Evolutionary conservation across 139 green algal species (phyloP).

Genomic region (Chlorella vulgaris): DNA sequence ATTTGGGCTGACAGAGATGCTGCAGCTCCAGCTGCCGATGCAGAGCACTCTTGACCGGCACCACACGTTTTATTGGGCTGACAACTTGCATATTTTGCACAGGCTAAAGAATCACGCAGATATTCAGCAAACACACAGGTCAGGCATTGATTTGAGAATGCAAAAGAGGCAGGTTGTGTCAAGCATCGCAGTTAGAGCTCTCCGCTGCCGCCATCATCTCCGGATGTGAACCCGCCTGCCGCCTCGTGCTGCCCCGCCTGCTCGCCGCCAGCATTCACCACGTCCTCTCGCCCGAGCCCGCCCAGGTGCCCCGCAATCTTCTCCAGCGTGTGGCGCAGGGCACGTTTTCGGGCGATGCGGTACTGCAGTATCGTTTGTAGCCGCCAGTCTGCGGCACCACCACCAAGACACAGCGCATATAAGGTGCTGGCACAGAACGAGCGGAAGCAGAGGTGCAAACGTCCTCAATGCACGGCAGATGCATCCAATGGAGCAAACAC

Average conservation of each 20-base stretch:
- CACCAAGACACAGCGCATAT: background rate
- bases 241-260: background rate
- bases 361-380: background rate
- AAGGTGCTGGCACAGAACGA: background rate
- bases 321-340: background rate
- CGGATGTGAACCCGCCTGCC: background rate
- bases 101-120: no score
- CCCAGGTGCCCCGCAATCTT: background rate
- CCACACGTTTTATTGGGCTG: no score
- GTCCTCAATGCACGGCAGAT: no score
- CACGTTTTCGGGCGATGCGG: background rate
- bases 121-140: no score
- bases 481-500: background rate
- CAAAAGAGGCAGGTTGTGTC: no score
- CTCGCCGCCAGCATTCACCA: background rate
- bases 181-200: no score
- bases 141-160: no score
- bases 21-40: no score
- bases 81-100: no score
- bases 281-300: background rate
- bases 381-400: background rate
- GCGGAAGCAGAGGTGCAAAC: no score
- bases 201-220: background rate
- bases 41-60: no score
- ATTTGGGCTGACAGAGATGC: no score